Evolutionary conservation across 345 rosid species (phyloP).

Genomic region (Salix purpurea): DNA sequence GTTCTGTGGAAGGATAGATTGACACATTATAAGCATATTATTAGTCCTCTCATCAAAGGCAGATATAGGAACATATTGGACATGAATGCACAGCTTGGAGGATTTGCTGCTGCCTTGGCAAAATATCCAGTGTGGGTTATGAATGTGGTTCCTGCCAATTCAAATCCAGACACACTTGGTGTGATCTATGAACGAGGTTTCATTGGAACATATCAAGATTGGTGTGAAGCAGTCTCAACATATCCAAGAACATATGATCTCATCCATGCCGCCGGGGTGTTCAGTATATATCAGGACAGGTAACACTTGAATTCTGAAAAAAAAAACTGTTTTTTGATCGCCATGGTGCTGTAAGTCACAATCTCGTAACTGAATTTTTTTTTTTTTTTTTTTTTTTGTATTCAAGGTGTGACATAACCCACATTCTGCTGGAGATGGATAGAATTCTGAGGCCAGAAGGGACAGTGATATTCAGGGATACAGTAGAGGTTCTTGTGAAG

Average conservation of each 20-base stretch:
- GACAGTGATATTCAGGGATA: constrained; percentile 81
- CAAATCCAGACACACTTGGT: constrained; percentile 77
- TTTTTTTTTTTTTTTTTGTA: neutral
- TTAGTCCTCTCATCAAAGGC: constrained; percentile 53
- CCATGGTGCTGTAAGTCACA: neutral
- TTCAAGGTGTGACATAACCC: constrained; percentile 68
- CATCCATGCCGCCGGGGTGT: constrained; percentile 78
- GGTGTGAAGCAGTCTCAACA: constrained; percentile 97
- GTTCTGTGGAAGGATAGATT: constrained; percentile 77
- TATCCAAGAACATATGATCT: constrained; percentile 97
- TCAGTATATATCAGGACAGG: constrained; percentile 80
- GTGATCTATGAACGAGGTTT: constrained; percentile 77
- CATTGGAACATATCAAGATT: constrained; percentile 83
- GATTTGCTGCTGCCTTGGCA: constrained; percentile 70
- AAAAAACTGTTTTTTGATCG: neutral
- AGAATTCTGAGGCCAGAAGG: constrained; percentile 95
- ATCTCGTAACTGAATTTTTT: constrained; percentile 1
- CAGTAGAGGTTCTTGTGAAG: constrained; percentile 76
- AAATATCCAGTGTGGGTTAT: constrained; percentile 86
- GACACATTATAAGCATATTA: constrained; percentile 53
- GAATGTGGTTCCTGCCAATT: constrained; percentile 76
- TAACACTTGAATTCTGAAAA: constrained; percentile 1
- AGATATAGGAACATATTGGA: constrained; percentile 86
- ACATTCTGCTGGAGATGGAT: constrained; percentile 94
- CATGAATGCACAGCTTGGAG: constrained; percentile 92